Conservation (phyloP, 1,284 basidiomycete species). For the Ceratobasidium theobromae region DNA sequence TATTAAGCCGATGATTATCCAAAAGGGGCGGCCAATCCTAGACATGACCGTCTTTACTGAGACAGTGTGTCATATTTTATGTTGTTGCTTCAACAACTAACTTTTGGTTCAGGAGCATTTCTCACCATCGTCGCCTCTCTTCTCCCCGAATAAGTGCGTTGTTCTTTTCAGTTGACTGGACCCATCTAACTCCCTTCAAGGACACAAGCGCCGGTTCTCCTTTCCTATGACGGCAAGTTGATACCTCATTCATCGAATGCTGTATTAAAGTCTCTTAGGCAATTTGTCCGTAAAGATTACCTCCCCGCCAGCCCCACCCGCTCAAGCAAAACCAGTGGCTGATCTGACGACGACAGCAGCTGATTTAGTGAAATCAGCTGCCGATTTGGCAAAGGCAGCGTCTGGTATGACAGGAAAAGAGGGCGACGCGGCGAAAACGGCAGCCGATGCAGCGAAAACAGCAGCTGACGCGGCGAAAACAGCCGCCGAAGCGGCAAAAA, state of each 20-base stretch:
- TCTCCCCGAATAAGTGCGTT: neutral
- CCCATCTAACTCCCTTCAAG: neutral
- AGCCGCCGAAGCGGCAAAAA: too few relatives aligned
- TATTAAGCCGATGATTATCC: neutral
- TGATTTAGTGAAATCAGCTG: too few relatives aligned
- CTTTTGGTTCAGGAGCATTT: neutral
- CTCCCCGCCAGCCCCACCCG: too few relatives aligned
- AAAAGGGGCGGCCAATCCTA: neutral
- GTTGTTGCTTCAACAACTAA: neutral
- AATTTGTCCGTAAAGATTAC: too few relatives aligned
- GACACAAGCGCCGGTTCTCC: neutral
- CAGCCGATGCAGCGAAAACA: too few relatives aligned
- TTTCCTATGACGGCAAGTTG: neutral
- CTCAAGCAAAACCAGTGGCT: too few relatives aligned
- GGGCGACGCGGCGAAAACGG: too few relatives aligned
- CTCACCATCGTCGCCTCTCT: neutral
- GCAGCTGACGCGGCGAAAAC: too few relatives aligned
- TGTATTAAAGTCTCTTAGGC: neutral
- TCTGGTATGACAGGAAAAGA: too few relatives aligned
- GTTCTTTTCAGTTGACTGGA: neutral
- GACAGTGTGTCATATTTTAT: neutral
- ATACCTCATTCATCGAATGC: neutral
- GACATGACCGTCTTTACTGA: neutral
- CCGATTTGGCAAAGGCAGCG: too few relatives aligned
- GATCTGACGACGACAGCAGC: too few relatives aligned